A percentile compares a stretch with the other conserved stretches of the same genome.
These are phyloP conservation scores for Clarireedia monteithiana DNA, from an alignment of 2,329 filamentous ascomycete species.

Conservation along the genomic window DNA sequence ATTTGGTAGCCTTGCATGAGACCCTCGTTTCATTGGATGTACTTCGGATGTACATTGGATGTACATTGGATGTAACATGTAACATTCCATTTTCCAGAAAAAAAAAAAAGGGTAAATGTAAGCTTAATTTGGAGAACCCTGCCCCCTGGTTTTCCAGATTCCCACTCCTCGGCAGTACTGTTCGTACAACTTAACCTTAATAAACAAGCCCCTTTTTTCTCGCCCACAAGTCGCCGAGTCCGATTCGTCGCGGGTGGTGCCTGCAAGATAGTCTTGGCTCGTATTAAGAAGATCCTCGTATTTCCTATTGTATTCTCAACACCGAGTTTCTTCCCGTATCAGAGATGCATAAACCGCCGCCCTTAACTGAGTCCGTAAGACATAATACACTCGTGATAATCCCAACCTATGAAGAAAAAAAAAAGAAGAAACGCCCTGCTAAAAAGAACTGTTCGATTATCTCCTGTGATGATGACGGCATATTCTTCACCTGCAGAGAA, in stretches of 20 bases:
- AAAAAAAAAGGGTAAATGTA: no score
- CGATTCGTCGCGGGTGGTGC: no score
- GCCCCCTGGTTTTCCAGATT: no score
- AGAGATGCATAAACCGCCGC: neutral
- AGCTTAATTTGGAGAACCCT: no score
- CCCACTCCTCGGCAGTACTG: no score
- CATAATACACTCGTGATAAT: neutral
- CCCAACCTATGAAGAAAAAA: neutral
- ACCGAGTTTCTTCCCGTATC: neutral
- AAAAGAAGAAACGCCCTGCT: neutral
- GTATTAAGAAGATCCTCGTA: neutral
- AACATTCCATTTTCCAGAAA: no score
- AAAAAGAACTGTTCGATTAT: neutral
- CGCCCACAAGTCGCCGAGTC: no score
- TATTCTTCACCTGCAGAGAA: neutral
- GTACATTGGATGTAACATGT: no score
- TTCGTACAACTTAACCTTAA: neutral
- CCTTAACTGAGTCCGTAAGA: neutral
- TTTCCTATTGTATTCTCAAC: neutral
- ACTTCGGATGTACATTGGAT: neutral
- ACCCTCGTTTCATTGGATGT: neutral
- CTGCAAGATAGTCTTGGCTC: neutral
- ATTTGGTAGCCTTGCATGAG: slow-evolving; percentile 3
- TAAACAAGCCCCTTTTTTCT: neutral
- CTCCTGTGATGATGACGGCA: neutral